Conservation (phyloP, 176 grass and related monocot genomes). For the Miscanthus lutarioriparius region DNA sequence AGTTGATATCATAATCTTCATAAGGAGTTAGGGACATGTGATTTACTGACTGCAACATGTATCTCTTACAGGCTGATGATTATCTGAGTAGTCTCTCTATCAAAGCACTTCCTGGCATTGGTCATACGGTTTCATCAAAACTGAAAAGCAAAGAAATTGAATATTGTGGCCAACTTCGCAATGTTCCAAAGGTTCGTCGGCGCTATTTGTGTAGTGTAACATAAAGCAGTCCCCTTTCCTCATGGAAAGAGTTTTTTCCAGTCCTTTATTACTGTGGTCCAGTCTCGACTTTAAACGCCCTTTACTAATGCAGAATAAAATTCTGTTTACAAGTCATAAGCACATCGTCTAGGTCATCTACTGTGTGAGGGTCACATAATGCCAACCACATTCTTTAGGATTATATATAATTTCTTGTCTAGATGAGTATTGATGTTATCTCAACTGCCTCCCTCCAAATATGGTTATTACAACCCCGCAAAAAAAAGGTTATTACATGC, state of each 20-base stretch:
- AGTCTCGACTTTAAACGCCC: neutral
- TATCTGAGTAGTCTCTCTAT: constrained; percentile 79
- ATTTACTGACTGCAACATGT: constrained; percentile 17
- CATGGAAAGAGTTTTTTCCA: constrained; percentile 14
- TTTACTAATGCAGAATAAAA: neutral
- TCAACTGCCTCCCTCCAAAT: constrained; percentile 20
- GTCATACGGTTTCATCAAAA: constrained; percentile 65
- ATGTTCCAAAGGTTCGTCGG: constrained; percentile 59
- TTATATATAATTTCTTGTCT: constrained; percentile 5
- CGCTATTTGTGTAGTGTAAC: constrained; percentile 14
- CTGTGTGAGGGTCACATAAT: constrained; percentile 19
- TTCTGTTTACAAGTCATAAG: constrained; percentile 2
- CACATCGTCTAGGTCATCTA: constrained; percentile 20
- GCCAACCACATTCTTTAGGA: neutral
- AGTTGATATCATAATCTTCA: neutral
- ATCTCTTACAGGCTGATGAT: constrained; percentile 59
- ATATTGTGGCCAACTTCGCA: constrained; percentile 68
- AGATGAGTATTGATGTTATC: constrained; percentile 9
- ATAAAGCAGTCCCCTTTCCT: constrained; percentile 15
- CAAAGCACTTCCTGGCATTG: constrained; percentile 87
- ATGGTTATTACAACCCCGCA: constrained; percentile 31
- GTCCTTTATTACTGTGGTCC: neutral
- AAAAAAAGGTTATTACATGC: constrained; percentile 28
- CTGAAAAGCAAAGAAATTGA: constrained; percentile 66
- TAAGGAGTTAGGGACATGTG: neutral